Percentiles rank a stretch among this genome's conserved stretches.
phyloP scores from a whole-genome alignment of 306 rosid genomes.

The Fragaria vesca region DNA sequence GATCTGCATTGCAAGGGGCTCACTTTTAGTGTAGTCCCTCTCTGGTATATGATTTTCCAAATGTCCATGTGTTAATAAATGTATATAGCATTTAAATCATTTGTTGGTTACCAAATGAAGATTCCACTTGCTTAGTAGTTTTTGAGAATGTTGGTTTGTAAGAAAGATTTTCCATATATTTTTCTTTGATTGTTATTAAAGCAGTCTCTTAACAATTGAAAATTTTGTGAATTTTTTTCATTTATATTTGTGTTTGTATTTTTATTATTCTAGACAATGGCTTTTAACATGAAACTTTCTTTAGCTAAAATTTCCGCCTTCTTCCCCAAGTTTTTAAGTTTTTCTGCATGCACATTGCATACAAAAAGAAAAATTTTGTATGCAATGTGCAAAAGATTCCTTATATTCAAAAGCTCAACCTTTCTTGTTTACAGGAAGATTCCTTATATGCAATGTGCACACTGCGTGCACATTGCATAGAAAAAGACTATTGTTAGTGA shows the following conservation, averaged over 20 bases:
- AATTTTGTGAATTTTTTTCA: not conserved
- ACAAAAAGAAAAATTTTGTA: not conserved
- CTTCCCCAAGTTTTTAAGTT: not conserved
- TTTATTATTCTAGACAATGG: not conserved
- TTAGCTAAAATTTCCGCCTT: not conserved
- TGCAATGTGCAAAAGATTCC: too few species aligned
- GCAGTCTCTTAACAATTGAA: not conserved
- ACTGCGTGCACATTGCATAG: too few species aligned
- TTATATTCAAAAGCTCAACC: not conserved
- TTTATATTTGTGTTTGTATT: not conserved
- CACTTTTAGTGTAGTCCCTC: not conserved
- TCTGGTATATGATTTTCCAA: not conserved
- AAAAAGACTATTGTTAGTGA: not conserved
- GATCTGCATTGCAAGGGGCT: not conserved
- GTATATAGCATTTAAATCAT: not conserved
- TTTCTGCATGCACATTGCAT: not conserved
- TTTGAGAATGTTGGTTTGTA: not conserved
- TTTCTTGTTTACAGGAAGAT: not conserved
- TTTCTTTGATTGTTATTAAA: not conserved
- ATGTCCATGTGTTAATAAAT: not conserved
- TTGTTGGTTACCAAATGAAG: slow-evolving; percentile 8
- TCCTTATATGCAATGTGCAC: not conserved
- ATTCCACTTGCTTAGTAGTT: not conserved
- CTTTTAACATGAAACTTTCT: not conserved
- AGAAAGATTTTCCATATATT: not conserved